Evolutionary conservation across 371 early-diverging fungal species (phyloP).

Genomic region (Vittaforma corneae): DNA sequence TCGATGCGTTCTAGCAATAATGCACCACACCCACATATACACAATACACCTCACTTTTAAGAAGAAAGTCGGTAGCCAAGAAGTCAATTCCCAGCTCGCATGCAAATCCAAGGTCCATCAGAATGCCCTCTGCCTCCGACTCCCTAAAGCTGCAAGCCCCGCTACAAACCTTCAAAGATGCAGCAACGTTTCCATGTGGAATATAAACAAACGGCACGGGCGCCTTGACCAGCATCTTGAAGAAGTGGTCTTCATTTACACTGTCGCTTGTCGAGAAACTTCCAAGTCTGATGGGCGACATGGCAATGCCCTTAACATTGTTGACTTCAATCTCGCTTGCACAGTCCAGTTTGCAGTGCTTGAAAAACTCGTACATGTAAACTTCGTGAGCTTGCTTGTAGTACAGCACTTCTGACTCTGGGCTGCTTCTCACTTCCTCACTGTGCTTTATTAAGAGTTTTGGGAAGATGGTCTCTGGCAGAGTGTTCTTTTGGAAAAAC

Average conservation of each 20-base stretch:
- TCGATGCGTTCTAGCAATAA: too few relatives aligned
- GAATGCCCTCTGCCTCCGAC: slow-evolving; percentile 1
- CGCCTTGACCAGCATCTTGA: background rate
- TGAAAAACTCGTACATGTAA: slow-evolving; percentile 22
- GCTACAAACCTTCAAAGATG: background rate
- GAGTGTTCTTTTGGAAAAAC: background rate
- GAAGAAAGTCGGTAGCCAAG: background rate
- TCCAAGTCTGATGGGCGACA: background rate
- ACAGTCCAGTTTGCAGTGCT: background rate
- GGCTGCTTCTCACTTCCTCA: slow-evolving; percentile 5
- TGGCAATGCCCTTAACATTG: background rate
- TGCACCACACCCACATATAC: background rate
- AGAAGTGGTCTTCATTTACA: slow-evolving; percentile 16
- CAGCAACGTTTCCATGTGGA: background rate
- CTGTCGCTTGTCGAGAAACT: background rate
- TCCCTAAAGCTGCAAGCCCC: slow-evolving; percentile 10
- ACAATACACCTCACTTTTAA: background rate
- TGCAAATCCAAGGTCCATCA: slow-evolving; percentile 17
- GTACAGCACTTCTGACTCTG: slow-evolving; percentile 7
- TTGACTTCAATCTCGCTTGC: background rate
- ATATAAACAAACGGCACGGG: slow-evolving; percentile 30
- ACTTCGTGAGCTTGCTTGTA: slow-evolving; percentile 16
- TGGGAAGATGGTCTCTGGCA: slow-evolving; percentile 4
- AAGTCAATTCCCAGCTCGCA: slow-evolving; percentile 13
- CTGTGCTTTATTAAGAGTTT: slow-evolving; percentile 4